These are phyloP conservation scores for Penicillium oxalicum DNA, from an alignment of 2,329 filamentous ascomycete species.

Conservation along the genomic window DNA sequence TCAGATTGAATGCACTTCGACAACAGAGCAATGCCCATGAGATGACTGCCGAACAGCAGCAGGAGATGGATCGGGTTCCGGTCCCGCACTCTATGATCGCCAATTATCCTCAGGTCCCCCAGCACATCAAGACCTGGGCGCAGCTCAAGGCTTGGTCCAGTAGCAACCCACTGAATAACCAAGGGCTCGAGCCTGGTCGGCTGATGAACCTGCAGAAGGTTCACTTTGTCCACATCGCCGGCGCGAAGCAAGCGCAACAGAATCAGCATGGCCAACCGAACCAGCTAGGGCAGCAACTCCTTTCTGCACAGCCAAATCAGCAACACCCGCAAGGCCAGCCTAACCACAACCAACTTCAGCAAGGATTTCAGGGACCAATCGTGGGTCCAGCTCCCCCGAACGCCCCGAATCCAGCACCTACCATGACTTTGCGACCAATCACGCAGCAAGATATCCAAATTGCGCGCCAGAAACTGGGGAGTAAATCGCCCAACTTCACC, in stretches of 20 bases:
- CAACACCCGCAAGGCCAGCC: not conserved
- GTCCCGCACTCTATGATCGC: conserved; percentile 35
- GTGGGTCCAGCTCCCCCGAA: conserved; percentile 26
- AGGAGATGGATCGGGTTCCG: conserved; percentile 38
- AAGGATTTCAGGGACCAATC: conserved; percentile 23
- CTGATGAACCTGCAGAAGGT: conserved; percentile 38
- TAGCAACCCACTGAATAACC: conserved; percentile 42
- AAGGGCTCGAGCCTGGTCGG: conserved; percentile 36
- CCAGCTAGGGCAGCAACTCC: conserved; percentile 13
- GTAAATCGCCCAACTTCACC: conserved; percentile 27
- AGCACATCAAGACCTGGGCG: conserved; percentile 50
- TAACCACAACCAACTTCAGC: conserved; percentile 3
- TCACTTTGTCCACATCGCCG: conserved; percentile 40
- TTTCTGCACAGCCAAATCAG: not conserved
- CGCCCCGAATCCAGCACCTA: conserved; percentile 23
- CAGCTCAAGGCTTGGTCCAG: conserved; percentile 51
- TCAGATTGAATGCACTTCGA: conserved; percentile 30
- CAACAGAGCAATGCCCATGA: conserved; percentile 29
- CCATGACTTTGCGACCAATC: conserved; percentile 31
- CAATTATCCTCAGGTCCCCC: conserved; percentile 41
- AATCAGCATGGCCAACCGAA: conserved; percentile 19
- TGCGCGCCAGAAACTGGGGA: conserved; percentile 33
- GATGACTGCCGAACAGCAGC: conserved; percentile 38
- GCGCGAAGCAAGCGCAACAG: conserved; percentile 17
- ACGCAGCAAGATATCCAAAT: conserved; percentile 33